Base-by-base conservation (phyloP, 495 filamentous ascomycete genomes). In the Hyaloscypha hepaticicola region DNA sequence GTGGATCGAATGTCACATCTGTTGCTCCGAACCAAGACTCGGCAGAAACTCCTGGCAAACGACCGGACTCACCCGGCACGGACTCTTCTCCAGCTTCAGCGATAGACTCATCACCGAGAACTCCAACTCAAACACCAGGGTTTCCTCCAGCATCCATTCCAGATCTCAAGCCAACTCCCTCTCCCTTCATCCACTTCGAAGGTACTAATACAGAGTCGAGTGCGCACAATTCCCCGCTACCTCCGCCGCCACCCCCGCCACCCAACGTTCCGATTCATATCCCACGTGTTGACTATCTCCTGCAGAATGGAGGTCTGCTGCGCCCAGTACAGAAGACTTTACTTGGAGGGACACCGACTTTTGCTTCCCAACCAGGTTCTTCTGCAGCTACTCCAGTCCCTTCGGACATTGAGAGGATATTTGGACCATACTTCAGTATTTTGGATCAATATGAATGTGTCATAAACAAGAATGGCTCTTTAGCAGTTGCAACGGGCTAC, bases 401-500 rank as follows among this genome's bases (percentile, higher is more conserved):
- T 16, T 79, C 83, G 22, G 72, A 83, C n/a, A 85, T 89, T 31
- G 82, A 85, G 41, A 85, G 80, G 26, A 77, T 96, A 26, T 97
- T 97, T 72, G 84, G 86, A 28, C 91, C 91, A 0, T 88, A 92
- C 69, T 87, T 90, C 70, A 85, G 85, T 52, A 79, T 96, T 14
- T 79, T 99, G 22, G 91, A 96, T 70, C 88, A 94, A 62, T 98
- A 97, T 72, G 79, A 87, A 56, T 81, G 86, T 8, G 92, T 99
- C 9, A 83, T 98, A 62, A 77, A 78, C 22, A 89, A 87, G 55
- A 92, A 88, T 71, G 96, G 96, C 2, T 97, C 93, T 7, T 75
- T 99, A 19, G 96, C 96, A 6, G 96, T 99, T 0, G 95, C 95
- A 25, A 98, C 96, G 5, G 96, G 96, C 2, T 97, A 98, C 76